Base-by-base conservation (phyloP, 345 rosid genomes). In the Psidium friedrichsthalianum region DNA sequence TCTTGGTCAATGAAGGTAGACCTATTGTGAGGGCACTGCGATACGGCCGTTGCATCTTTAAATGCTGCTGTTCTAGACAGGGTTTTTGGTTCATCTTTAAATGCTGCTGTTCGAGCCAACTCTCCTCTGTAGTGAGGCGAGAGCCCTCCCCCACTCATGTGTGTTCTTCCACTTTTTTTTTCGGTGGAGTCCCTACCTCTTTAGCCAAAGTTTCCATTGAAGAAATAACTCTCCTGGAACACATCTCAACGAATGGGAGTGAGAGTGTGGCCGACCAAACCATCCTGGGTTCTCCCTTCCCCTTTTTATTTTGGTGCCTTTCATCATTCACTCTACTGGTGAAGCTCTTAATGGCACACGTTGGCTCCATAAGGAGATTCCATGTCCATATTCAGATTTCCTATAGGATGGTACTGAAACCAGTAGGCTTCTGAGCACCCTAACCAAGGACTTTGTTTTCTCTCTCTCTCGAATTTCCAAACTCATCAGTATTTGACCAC, bases 321-420 rank as follows among this genome's bases (percentile, higher is more conserved):
- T n/a, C n/a, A n/a, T n/a, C n/a, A n/a, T n/a, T n/a, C n/a, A n/a
- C n/a, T n/a, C n/a, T n/a, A n/a, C n/a, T n/a, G n/a, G n/a, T n/a
- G n/a, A n/a, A n/a, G n/a, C n/a, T n/a, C n/a, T n/a, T n/a, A n/a
- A n/a, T n/a, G n/a, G n/a, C n/a, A n/a, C n/a, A n/a, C n/a, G n/a
- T 90, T 90, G 83, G 87, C 83, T 86, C 89, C 92, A 83, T 82
- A 82, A 61, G 91, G 89, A 85, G 91, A 86, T 80, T 92, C 94
- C 51, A 88, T 54, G 85, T 90, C 94, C 84, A 84, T 88, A 89
- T 91, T 95, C 85, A 93, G 84, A 93, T 93, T 91, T 69, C 98
- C 98, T 95, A 94, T 95, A 24, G 98, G 98, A 91, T 95, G 99
- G 88, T 92, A 94, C 87, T 94, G 97, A 92, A 96, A 95, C 85